phyloP scores from a whole-genome alignment of 1,139 yeast genomes.

The Scheffersomyces stambukii region DNA sequence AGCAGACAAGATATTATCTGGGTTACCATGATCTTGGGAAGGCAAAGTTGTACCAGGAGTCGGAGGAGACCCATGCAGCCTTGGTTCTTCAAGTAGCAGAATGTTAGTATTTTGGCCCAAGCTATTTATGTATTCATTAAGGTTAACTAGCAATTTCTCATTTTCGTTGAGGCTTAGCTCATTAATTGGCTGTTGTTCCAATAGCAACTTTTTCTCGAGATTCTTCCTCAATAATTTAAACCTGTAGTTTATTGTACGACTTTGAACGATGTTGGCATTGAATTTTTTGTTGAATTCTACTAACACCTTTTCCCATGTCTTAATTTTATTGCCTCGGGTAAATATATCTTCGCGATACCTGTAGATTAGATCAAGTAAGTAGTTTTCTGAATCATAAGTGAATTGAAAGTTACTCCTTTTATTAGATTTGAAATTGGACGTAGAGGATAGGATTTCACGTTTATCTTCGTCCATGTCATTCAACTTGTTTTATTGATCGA shows the following conservation, averaged over 20 bases:
- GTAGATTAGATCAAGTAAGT: conserved; percentile 18
- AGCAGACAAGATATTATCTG: too few species aligned
- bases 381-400: conserved; percentile 25
- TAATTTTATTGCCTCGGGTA: conserved; percentile 26
- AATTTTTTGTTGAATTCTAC: conserved; percentile 19
- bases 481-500: conserved; percentile 1
- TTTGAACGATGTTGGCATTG: conserved; percentile 20
- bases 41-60: too few species aligned
- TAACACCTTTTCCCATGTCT: conserved; percentile 25
- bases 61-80: too few species aligned
- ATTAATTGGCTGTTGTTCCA: conserved; percentile 10
- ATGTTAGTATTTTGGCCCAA: too few species aligned
- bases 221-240: conserved; percentile 22
- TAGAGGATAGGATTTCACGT: background rate
- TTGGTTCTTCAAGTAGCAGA: too few species aligned
- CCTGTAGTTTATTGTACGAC: conserved; percentile 28
- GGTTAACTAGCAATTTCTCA: conserved; percentile 19
- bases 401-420: conserved; percentile 19
- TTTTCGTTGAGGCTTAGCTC: conserved; percentile 22
- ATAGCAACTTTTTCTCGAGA: conserved; percentile 18
- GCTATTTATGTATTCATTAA: conserved; percentile 8
- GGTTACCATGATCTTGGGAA: too few species aligned
- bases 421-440: conserved; percentile 1
- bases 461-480: background rate
- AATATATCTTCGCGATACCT: conserved; percentile 20